Base-by-base conservation (phyloP, 1,284 basidiomycete genomes). In the Cystobasidiaceae sp. region DNA sequence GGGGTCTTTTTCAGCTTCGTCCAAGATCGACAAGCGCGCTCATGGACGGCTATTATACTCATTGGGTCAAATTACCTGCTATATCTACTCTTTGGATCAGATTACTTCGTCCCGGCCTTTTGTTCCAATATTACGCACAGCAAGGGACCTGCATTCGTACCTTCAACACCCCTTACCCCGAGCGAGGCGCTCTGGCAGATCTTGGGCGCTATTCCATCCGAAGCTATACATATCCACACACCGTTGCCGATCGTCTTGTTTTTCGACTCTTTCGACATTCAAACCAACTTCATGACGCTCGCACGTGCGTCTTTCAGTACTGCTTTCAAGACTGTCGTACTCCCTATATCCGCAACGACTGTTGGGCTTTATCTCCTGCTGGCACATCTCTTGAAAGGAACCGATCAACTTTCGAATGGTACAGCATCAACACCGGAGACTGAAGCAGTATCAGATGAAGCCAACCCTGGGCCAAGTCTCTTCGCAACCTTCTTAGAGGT, bases 301-400 rank as follows among this genome's bases (percentile, higher is more conserved):
- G 74, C 84, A 50, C 80, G 82, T 33, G 77, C 80, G 5, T 71
- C 89, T 6, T 78, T 86, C 50, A 88, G 89, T 84, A 77, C 54
- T n/a, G 74, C 90, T 37, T 72, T 88, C 74, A 90, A 89, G 77
- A 87, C 92, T 67, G 85, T 96, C 74, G 79, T 93, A 1, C 76
- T 91, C 0, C 94, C 94, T 0, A 94, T 96, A 73, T 83, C 85
- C 1, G 81, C 81, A 1, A 94, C 92, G 0, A 88, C 88, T 2
- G 78, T 82, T 33, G 76, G 84, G 1, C 81, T 97, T 2, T 97
- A 89, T 75, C 81, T 83, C 8, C 78, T 97, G 21, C 79, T 96
- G 13, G 81, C 90, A n/a, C 93, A 93, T 74, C 81, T 98, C 0
- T 80, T 97, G 66, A 94, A 94, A 78, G 88, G 96, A 70, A 85